Evolutionary conservation across 768 basidiomycete species (phyloP), one percentile per base, ranked within the genome.

Genomic region (Lentinula aciculospora): DNA sequence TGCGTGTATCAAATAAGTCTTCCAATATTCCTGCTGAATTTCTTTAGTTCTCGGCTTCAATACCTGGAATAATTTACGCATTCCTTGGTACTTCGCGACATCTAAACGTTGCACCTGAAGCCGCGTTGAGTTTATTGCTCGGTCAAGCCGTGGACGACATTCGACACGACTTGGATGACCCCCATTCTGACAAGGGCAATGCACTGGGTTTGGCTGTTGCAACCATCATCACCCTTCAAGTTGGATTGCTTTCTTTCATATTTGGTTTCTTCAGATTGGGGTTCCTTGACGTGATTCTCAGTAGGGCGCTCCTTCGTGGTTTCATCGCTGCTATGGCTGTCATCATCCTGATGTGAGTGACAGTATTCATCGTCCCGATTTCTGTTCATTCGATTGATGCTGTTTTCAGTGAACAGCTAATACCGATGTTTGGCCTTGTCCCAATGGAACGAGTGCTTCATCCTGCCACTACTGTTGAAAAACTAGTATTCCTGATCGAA

Each of bases 231-330:
- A 89, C 92, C 0, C 76, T 95, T 37, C 94, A 97, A 77, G 89
- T 86, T 62, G 94, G 94, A 37, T 63, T 95, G 31, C 88, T 97
- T 62, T 87, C 92, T 1, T 93, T 92, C 59, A 68, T 89, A 25
- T 78, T 97, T 29, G 95, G 95, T 2, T 82, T 96, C 64, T 86
- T 95, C 67, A 81, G 93, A 25, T 76, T 98, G 9, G 94, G 94
- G 2, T 96, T 96, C 71, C 83, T 96, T 54, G 95, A 98, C 68
- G 94, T 96, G 12, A 89, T 96, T 4, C 80, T 98, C 28, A 93
- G 91, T 64, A 85, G 93, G 53, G 92, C 94, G 3, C 77, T 96
- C 13, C 77, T 96, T 56, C 81, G 91, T 28, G 94, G 94, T 2
- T 95, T 96, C 67, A 82, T 96, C 45, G 85, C 86, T 1, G 92